Evolutionary conservation across 176 grass and related monocot genomes (phyloP).

Genomic region (Eleusine coracana): DNA sequence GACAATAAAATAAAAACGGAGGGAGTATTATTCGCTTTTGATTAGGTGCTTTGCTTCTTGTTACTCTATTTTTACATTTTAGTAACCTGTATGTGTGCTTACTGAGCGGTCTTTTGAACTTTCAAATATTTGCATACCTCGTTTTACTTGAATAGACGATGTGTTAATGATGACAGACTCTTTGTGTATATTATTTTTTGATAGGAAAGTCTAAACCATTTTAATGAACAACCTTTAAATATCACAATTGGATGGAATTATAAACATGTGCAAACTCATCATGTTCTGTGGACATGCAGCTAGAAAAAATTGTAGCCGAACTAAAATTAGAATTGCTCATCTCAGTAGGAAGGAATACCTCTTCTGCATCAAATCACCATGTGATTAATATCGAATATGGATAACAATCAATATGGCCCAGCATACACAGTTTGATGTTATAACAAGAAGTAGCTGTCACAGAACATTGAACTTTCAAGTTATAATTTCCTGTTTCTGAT

Average conservation of each 20-base stretch:
- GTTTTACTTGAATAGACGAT: neutral
- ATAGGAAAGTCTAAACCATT: neutral
- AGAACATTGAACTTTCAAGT: neutral
- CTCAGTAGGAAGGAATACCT: neutral
- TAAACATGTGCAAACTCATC: neutral
- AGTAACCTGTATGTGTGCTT: neutral
- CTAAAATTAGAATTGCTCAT: neutral
- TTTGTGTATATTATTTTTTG: neutral
- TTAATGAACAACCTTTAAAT: neutral
- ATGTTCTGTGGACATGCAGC: neutral
- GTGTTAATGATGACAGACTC: neutral
- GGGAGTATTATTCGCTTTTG: neutral
- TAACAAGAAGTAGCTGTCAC: neutral
- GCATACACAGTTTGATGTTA: neutral
- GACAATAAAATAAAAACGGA: too few species aligned
- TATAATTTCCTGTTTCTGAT: neutral
- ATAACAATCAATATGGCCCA: neutral
- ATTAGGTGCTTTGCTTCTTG: neutral
- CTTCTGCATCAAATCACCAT: slow-evolving; percentile 10
- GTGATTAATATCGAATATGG: neutral
- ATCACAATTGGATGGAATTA: neutral
- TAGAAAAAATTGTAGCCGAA: neutral
- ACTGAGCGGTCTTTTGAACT: neutral
- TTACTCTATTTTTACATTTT: neutral
- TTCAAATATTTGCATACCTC: neutral